These are phyloP conservation scores for Capillidium rhysosporum DNA, from an alignment of 371 early-diverging fungal species.

Conservation along the genomic window DNA sequence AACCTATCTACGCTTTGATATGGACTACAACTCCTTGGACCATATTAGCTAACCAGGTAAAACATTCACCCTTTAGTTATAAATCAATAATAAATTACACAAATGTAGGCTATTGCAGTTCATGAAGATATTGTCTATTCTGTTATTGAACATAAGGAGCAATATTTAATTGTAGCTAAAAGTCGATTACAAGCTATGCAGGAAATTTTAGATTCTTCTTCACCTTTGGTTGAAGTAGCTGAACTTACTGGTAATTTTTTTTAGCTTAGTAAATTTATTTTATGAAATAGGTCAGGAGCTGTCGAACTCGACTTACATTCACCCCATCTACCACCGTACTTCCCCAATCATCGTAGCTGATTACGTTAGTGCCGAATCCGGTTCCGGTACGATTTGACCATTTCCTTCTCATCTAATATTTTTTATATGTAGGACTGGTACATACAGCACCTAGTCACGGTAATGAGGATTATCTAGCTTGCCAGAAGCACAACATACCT, in stretches of 20 bases:
- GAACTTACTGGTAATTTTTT: background rate
- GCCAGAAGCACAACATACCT: slow-evolving; percentile 31
- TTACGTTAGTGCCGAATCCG: slow-evolving; percentile 64
- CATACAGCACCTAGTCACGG: slow-evolving; percentile 94
- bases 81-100: background rate
- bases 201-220: background rate
- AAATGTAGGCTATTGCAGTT: slow-evolving; percentile 42
- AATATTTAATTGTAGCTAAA: slow-evolving; percentile 22
- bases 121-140: slow-evolving; percentile 52
- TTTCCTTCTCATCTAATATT: background rate
- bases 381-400: slow-evolving; percentile 30
- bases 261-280: background rate
- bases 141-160: slow-evolving; percentile 10
- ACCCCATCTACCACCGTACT: slow-evolving; percentile 28
- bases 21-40: slow-evolving; percentile 99
- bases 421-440: slow-evolving; percentile 34
- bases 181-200: slow-evolving; percentile 11
- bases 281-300: slow-evolving; percentile 24
- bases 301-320: slow-evolving; percentile 41
- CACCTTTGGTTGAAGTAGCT: background rate
- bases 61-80: background rate
- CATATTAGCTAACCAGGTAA: slow-evolving; percentile 60
- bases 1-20: slow-evolving; percentile 27
- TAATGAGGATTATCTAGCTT: slow-evolving; percentile 77
- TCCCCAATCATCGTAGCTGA: slow-evolving; percentile 37